Evolutionary conservation across 2,329 filamentous ascomycete species (phyloP).

Genomic region (Alternaria gaisen): DNA sequence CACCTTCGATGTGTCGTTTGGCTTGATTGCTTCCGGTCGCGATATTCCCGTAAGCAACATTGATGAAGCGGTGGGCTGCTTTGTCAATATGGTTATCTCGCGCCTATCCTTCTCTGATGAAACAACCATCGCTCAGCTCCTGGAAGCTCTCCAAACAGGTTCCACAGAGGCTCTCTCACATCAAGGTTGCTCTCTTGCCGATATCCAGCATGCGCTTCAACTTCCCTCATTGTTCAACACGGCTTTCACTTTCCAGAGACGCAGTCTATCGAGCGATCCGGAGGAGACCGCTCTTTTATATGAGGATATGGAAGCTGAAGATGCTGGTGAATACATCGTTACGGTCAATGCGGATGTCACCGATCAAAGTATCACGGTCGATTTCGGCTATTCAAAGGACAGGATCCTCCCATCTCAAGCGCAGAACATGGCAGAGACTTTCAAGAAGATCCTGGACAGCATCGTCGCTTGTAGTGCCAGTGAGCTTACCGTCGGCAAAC

Average conservation of each 20-base stretch:
- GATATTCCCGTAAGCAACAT: slow-evolving; percentile 61
- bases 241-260: slow-evolving; percentile 48
- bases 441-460: slow-evolving; percentile 35
- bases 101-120: slow-evolving; percentile 53
- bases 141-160: slow-evolving; percentile 57
- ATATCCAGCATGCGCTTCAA: slow-evolving; percentile 49
- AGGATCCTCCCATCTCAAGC: slow-evolving; percentile 39
- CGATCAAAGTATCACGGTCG: slow-evolving; percentile 39
- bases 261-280: slow-evolving; percentile 34
- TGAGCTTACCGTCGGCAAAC: slow-evolving; percentile 33
- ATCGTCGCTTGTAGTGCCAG: slow-evolving; percentile 27
- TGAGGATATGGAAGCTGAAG: slow-evolving; percentile 46
- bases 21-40: slow-evolving; percentile 63
- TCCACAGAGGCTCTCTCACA: slow-evolving; percentile 59
- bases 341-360: slow-evolving; percentile 47
- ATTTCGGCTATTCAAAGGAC: slow-evolving; percentile 46
- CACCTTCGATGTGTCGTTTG: slow-evolving; percentile 61
- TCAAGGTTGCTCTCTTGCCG: slow-evolving; percentile 58
- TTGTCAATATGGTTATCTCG: slow-evolving; percentile 66
- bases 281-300: slow-evolving; percentile 40
- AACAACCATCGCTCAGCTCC: slow-evolving; percentile 50
- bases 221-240: slow-evolving; percentile 49
- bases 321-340: slow-evolving; percentile 48
- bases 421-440: slow-evolving; percentile 42
- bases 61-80: slow-evolving; percentile 60